phyloP scores from a whole-genome alignment of 1,284 basidiomycete species.

The Agaricales sp. region DNA sequence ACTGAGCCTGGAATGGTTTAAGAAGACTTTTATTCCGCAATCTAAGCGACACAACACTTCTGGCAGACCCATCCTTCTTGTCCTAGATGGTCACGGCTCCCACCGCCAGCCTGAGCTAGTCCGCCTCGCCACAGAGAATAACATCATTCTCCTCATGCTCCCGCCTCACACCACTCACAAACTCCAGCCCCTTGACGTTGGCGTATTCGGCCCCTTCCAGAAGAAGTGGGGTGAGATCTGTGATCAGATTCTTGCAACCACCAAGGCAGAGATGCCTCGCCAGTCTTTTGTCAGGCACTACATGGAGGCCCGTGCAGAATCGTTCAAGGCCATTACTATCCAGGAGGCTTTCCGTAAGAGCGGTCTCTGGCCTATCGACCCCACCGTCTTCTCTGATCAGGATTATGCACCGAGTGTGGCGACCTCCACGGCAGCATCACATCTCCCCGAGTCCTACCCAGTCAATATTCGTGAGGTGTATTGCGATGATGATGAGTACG shows the following conservation, averaged over 20 bases:
- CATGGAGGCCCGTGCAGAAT: slow-evolving; percentile 5
- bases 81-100: neutral
- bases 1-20: slow-evolving; percentile 7
- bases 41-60: neutral
- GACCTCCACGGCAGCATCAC: no score
- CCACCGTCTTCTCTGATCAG: slow-evolving; percentile 5
- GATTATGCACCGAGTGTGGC: slow-evolving; percentile 10
- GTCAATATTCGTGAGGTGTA: no score
- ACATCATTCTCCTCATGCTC: slow-evolving; percentile 13
- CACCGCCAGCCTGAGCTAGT: slow-evolving; percentile 4
- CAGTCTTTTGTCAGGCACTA: slow-evolving; percentile 12
- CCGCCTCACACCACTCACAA: slow-evolving; percentile 18
- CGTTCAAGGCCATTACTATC: slow-evolving; percentile 13
- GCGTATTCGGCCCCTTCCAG: slow-evolving; percentile 12
- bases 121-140: neutral
- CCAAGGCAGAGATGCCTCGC: slow-evolving; percentile 9
- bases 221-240: neutral
- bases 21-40: neutral
- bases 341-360: slow-evolving; percentile 11
- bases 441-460: no score
- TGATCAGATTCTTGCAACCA: neutral
- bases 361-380: slow-evolving; percentile 13
- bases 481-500: no score
- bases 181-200: slow-evolving; percentile 17
- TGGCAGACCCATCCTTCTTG: neutral